Conservation (phyloP, 352 stramenopile genomes). For the Globisporangium rhizosaccharum region DNA sequence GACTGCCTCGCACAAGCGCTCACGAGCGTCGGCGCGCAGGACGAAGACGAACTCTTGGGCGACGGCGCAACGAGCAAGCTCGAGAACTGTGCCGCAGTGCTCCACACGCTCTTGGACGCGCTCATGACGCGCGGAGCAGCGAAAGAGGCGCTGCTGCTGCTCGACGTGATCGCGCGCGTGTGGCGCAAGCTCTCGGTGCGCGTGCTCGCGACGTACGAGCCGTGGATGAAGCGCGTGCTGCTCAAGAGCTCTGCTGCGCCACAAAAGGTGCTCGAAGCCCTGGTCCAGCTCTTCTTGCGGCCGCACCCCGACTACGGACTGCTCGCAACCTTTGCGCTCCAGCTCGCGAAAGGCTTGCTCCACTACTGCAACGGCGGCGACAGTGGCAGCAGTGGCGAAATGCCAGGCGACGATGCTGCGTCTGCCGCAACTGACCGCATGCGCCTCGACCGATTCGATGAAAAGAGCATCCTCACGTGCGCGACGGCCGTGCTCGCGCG, state of each 20-base stretch:
- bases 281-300: slow-evolving; percentile 27
- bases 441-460: slow-evolving; percentile 18
- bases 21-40: slow-evolving; percentile 5
- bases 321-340: slow-evolving; percentile 17
- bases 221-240: slow-evolving; percentile 29
- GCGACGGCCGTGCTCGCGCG: slow-evolving; percentile 25
- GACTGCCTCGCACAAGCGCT: slow-evolving; percentile 16
- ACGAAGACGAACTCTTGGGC: slow-evolving; percentile 18
- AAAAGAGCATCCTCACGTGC: slow-evolving; percentile 30
- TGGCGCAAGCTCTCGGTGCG: slow-evolving; percentile 17
- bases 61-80: slow-evolving; percentile 11
- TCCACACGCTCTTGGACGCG: slow-evolving; percentile 22
- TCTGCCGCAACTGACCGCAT: slow-evolving; percentile 13
- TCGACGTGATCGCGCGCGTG: slow-evolving; percentile 12
- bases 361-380: slow-evolving; percentile 27
- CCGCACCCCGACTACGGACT: slow-evolving; percentile 18
- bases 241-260: slow-evolving; percentile 10
- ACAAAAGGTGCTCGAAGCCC: slow-evolving; percentile 25
- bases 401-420: slow-evolving; percentile 4
- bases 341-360: slow-evolving; percentile 28
- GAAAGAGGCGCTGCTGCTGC: slow-evolving; percentile 13
- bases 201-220: slow-evolving; percentile 13
- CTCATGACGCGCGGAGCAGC: slow-evolving; percentile 11
- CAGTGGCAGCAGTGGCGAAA: slow-evolving; percentile 8
- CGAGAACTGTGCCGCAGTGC: slow-evolving; percentile 18